These are phyloP conservation scores for Elsinoe necatrix DNA, from an alignment of 2,329 filamentous ascomycete species.

Conservation along the genomic window DNA sequence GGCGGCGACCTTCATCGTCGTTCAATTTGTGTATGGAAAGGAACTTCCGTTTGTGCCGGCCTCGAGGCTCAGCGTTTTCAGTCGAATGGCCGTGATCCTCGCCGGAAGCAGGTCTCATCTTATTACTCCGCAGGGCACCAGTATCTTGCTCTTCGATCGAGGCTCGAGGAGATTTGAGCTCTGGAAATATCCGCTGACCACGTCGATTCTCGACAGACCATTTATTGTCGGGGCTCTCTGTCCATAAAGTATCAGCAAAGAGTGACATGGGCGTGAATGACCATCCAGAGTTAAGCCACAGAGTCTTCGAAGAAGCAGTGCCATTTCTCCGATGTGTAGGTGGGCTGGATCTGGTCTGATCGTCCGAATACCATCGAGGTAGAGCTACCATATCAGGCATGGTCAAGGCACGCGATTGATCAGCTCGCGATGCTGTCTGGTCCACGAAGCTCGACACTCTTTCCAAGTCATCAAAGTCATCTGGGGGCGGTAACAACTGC, in stretches of 20 bases:
- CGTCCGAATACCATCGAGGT: conserved; percentile 21
- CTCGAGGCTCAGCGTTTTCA: conserved; percentile 1
- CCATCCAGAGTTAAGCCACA: conserved; percentile 77
- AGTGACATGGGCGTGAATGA: conserved; percentile 73
- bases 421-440: conserved; percentile 47
- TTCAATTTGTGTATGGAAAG: conserved; percentile 18
- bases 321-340: conserved; percentile 30
- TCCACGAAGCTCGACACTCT: conserved; percentile 72
- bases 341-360: conserved; percentile 13
- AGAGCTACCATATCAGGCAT: conserved; percentile 28
- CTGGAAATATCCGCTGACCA: conserved; percentile 63
- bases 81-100: not conserved
- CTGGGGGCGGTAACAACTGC: conserved; percentile 61
- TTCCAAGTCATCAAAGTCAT: conserved; percentile 67
- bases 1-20: conserved; percentile 13
- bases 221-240: conserved; percentile 75
- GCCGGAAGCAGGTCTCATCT: not conserved
- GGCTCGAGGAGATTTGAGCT: conserved; percentile 18
- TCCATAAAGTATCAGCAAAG: conserved; percentile 83
- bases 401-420: conserved; percentile 30
- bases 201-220: conserved; percentile 69
- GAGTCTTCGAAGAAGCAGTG: conserved; percentile 48
- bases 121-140: conserved; percentile 7
- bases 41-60: conserved; percentile 18
- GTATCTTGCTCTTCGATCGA: conserved; percentile 3